These are phyloP conservation scores for Arthrobotrys sphaeroides DNA, from an alignment of 2,329 filamentous ascomycete species.

Conservation along the genomic window DNA sequence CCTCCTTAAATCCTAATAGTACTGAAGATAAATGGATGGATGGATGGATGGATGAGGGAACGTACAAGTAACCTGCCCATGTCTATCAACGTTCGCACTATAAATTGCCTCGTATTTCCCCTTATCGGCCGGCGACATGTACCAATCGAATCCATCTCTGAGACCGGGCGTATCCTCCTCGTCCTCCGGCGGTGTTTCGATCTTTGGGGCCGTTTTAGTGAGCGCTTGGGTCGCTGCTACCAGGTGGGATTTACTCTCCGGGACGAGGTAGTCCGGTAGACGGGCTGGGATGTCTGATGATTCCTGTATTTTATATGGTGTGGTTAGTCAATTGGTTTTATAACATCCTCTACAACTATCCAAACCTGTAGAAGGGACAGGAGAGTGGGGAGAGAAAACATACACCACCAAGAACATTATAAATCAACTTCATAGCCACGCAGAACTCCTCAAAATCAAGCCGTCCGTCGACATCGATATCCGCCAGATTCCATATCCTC, in stretches of 20 bases:
- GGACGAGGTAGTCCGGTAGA: conserved; percentile 95
- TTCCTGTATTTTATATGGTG: conserved; percentile 69
- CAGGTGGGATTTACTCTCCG: conserved; percentile 90
- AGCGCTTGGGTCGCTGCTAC: conserved; percentile 84
- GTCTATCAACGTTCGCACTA: conserved; percentile 84
- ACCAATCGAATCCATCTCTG: conserved; percentile 99
- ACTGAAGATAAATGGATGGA: background rate
- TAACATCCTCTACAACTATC: too few relatives aligned
- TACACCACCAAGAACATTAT: conserved; percentile 95
- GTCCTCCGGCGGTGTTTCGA: conserved; percentile 82
- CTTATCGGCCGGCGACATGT: conserved; percentile 93
- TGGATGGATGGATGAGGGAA: background rate
- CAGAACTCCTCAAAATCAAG: conserved; percentile 99
- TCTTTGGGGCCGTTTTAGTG: conserved; percentile 79
- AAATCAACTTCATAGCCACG: conserved; percentile 97
- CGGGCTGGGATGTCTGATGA: conserved; percentile 84
- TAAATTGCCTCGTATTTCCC: conserved; percentile 98
- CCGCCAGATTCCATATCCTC: conserved; percentile 94
- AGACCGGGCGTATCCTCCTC: conserved; percentile 78
- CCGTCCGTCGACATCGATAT: conserved; percentile 96
- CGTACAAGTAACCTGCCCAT: conserved; percentile 83
- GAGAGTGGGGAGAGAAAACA: conserved; percentile 58
- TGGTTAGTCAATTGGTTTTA: background rate
- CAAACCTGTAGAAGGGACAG: too few relatives aligned
- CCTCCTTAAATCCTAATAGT: background rate